phyloP scores from a whole-genome alignment of 2,329 filamentous ascomycete genomes.

The Curvularia verruculosa region DNA sequence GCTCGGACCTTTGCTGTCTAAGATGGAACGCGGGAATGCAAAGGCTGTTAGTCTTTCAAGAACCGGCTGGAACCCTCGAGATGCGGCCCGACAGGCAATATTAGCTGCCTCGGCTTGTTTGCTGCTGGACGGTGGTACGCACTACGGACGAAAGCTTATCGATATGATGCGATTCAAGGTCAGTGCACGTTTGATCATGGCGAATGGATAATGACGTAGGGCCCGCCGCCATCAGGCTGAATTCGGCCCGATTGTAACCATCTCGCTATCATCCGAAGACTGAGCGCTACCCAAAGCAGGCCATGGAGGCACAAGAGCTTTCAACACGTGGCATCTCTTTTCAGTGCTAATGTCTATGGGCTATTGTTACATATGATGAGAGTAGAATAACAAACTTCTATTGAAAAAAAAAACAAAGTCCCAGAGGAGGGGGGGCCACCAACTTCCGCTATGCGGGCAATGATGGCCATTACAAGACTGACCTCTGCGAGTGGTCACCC shows the following conservation, averaged over 20 bases:
- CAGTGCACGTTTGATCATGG: neutral
- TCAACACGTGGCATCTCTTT: neutral
- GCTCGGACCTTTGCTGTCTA: neutral
- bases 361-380: neutral
- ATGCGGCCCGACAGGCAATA: neutral
- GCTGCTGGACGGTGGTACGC: neutral
- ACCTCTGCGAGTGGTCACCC: slow-evolving; percentile 13
- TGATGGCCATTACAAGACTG: slow-evolving; percentile 17
- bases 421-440: slow-evolving; percentile 3
- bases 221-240: neutral
- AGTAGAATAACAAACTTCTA: neutral
- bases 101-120: neutral
- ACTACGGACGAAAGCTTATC: neutral
- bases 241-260: neutral
- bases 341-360: neutral
- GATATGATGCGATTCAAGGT: neutral
- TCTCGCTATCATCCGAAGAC: neutral
- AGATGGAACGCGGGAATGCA: neutral
- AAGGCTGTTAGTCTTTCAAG: neutral
- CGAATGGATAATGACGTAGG: neutral
- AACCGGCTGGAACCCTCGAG: neutral
- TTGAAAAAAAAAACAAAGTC: slow-evolving; percentile 2
- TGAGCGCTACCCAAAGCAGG: neutral
- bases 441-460: slow-evolving; percentile 11
- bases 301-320: neutral